Percentiles rank a stretch among this genome's conserved stretches.
Evolutionary conservation across 1,284 basidiomycete genomes (phyloP).

Genomic region (Singerocomus inundabilis): DNA sequence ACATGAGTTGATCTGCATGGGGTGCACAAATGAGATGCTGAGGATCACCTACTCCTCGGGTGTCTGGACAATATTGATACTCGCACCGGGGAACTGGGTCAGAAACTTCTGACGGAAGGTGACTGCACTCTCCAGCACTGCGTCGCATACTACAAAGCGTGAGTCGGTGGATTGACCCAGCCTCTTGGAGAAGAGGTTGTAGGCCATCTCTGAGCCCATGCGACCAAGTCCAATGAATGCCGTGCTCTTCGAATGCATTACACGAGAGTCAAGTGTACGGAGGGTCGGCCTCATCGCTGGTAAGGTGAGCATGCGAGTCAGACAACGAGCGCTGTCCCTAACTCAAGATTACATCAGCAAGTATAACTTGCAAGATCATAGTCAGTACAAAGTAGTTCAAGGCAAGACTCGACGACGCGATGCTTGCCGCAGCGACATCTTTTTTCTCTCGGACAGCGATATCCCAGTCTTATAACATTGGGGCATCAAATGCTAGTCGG

Average conservation of each 20-base stretch:
- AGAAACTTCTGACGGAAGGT: conserved; percentile 57
- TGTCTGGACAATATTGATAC: conserved; percentile 53
- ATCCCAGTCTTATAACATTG: conserved; percentile 79
- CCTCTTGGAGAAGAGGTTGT: conserved; percentile 75
- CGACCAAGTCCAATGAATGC: conserved; percentile 80
- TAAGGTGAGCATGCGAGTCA: neutral
- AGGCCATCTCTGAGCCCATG: conserved; percentile 85
- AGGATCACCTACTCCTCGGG: conserved; percentile 63
- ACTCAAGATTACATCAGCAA: conserved; percentile 19
- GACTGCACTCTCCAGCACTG: conserved; percentile 56
- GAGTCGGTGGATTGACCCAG: conserved; percentile 45
- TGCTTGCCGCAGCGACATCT: conserved; percentile 89
- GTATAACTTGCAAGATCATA: neutral
- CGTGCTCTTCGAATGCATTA: conserved; percentile 50
- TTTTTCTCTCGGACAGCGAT: conserved; percentile 88
- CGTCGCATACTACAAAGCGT: conserved; percentile 77
- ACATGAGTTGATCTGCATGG: conserved; percentile 7
- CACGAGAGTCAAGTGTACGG: conserved; percentile 32
- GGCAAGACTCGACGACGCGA: conserved; percentile 31
- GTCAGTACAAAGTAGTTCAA: neutral
- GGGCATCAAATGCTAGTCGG: conserved; percentile 47
- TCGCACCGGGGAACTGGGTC: conserved; percentile 54
- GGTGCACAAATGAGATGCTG: conserved; percentile 6
- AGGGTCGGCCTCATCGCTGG: conserved; percentile 39
- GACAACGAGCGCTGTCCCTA: neutral